Evolutionary conservation across 441 rosid genomes (phyloP).

Genomic region (Populus tomentosa): DNA sequence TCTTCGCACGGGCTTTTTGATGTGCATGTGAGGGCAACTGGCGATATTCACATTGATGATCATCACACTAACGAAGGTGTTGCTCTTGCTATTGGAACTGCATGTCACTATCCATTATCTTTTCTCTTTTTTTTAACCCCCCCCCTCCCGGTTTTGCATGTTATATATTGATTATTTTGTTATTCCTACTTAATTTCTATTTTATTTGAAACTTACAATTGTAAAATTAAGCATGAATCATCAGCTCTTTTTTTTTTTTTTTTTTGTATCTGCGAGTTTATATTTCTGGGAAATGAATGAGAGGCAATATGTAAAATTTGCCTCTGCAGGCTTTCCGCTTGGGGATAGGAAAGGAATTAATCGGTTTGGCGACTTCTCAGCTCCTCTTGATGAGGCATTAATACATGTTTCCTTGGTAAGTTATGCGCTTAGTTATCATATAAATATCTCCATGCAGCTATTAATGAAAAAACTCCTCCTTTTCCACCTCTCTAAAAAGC

Average conservation of each 20-base stretch:
- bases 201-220: no score
- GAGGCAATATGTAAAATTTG: not conserved
- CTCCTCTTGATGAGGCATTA: constrained; percentile 92
- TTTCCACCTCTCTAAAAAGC: not conserved
- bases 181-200: not conserved
- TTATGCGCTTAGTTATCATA: not conserved
- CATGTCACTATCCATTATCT: constrained; percentile 1
- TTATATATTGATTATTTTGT: not conserved
- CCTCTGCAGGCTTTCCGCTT: constrained; percentile 71
- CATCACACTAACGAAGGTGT: constrained; percentile 94
- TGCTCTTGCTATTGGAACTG: constrained; percentile 94
- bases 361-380: constrained; percentile 91
- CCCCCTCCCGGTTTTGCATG: not conserved
- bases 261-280: not conserved
- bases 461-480: not conserved
- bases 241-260: not conserved
- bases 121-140: not conserved
- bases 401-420: constrained; percentile 81
- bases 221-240: not conserved
- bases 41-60: constrained; percentile 89
- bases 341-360: constrained; percentile 92
- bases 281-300: not conserved
- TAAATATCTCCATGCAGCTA: not conserved
- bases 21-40: constrained; percentile 78
- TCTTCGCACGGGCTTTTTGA: constrained; percentile 91